phyloP scores from a whole-genome alignment of 257 asterid genomes.

The Capsicum rhomboideum region DNA sequence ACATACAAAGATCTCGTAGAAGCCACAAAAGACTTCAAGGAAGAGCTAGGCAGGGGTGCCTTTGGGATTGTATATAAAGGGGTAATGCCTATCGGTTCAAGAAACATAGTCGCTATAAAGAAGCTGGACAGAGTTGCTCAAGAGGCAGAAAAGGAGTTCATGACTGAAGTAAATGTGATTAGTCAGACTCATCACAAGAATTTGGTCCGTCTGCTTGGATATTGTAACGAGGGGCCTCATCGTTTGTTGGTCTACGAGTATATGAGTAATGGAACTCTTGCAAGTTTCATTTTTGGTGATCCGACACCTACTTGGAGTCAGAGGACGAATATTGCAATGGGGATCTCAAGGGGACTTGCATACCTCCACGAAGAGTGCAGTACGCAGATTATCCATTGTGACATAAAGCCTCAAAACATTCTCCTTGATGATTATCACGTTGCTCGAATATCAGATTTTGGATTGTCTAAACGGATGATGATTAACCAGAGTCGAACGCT shows the following conservation, averaged over 20 bases:
- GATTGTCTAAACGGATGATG: slow-evolving; percentile 31
- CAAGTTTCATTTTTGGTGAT: slow-evolving; percentile 25
- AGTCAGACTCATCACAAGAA: slow-evolving; percentile 62
- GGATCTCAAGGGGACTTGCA: slow-evolving; percentile 36
- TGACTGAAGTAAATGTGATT: slow-evolving; percentile 40
- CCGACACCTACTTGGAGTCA: slow-evolving; percentile 33
- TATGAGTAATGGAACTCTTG: slow-evolving; percentile 41
- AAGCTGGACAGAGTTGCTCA: slow-evolving; percentile 31
- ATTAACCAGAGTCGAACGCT: slow-evolving; percentile 18
- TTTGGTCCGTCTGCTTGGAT: slow-evolving; percentile 45
- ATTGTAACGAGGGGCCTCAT: slow-evolving; percentile 34
- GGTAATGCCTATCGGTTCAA: neutral
- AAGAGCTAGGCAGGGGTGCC: slow-evolving; percentile 56
- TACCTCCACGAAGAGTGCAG: slow-evolving; percentile 54
- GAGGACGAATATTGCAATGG: slow-evolving; percentile 33
- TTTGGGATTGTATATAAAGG: slow-evolving; percentile 63
- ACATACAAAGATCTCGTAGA: slow-evolving; percentile 29
- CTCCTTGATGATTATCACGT: slow-evolving; percentile 25
- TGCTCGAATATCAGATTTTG: slow-evolving; percentile 30
- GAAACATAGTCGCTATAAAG: slow-evolving; percentile 35
- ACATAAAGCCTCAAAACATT: slow-evolving; percentile 40
- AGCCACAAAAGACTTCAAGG: slow-evolving; percentile 31
- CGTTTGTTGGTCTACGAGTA: slow-evolving; percentile 38
- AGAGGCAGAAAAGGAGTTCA: slow-evolving; percentile 53
- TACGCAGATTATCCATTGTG: slow-evolving; percentile 55